Evolutionary conservation across 2,329 filamentous ascomycete genomes (phyloP).

Genomic region (Aspergillus melleus): DNA sequence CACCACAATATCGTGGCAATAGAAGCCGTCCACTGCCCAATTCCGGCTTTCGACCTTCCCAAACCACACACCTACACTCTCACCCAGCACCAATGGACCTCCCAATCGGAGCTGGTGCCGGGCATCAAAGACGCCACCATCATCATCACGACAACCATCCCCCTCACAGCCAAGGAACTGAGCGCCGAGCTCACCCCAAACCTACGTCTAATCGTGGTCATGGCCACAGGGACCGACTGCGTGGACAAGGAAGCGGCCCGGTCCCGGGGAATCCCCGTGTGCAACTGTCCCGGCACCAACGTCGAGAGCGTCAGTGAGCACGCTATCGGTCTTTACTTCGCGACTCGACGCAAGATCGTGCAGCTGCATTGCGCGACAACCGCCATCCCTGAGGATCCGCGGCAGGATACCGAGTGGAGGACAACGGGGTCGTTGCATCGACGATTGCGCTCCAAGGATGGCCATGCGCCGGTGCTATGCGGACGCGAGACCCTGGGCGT

Average conservation of each 20-base stretch:
- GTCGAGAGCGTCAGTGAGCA: slow-evolving; percentile 52
- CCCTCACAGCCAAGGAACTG: slow-evolving; percentile 34
- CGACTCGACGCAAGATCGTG: slow-evolving; percentile 44
- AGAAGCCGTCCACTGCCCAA: slow-evolving; percentile 46
- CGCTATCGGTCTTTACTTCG: slow-evolving; percentile 53
- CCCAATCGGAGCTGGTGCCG: slow-evolving; percentile 30
- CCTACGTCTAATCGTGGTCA: slow-evolving; percentile 42
- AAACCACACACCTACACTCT: slow-evolving; percentile 37
- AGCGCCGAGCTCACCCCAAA: slow-evolving; percentile 24
- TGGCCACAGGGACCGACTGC: slow-evolving; percentile 50
- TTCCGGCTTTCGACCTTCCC: slow-evolving; percentile 43
- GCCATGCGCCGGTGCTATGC: slow-evolving; percentile 44
- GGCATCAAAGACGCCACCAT: slow-evolving; percentile 50
- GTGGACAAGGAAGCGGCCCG: slow-evolving; percentile 46
- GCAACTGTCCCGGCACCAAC: slow-evolving; percentile 50
- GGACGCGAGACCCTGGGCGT: slow-evolving; percentile 51
- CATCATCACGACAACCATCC: slow-evolving; percentile 42
- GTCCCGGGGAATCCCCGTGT: slow-evolving; percentile 46
- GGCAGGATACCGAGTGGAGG: background rate
- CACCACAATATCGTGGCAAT: slow-evolving; percentile 49
- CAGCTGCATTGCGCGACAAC: slow-evolving; percentile 28
- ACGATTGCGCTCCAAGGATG: slow-evolving; percentile 18
- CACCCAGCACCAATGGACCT: slow-evolving; percentile 35
- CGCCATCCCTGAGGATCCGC: background rate
- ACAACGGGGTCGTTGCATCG: background rate